phyloP scores from a whole-genome alignment of 768 basidiomycete species.

The Baorangia bicolor region DNA sequence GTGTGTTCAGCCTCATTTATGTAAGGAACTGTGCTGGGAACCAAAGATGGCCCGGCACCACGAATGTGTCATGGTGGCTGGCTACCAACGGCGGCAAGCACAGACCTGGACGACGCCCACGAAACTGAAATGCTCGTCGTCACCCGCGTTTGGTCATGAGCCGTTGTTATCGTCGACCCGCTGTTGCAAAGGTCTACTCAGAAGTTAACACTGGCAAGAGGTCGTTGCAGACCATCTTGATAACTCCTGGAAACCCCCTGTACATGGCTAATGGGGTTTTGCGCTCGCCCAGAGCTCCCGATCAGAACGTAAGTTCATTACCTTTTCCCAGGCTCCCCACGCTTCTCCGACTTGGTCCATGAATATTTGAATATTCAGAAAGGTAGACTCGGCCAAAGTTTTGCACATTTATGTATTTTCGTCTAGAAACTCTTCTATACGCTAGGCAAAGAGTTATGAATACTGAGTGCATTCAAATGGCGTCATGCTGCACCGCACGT shows the following conservation, averaged over 20 bases:
- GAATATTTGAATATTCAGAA: no score
- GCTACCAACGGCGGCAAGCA: not conserved
- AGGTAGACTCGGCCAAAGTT: not conserved
- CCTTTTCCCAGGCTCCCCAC: slow-evolving; percentile 4
- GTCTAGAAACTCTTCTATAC: not conserved
- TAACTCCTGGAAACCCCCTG: not conserved
- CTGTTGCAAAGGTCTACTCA: not conserved
- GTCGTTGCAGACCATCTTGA: not conserved
- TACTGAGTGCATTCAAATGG: not conserved
- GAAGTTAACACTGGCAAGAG: no score
- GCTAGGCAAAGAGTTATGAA: not conserved
- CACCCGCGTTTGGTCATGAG: not conserved
- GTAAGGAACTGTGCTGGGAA: slow-evolving; percentile 1
- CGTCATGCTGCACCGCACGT: not conserved
- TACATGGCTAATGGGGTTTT: not conserved
- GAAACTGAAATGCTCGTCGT: not conserved
- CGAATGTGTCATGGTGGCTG: slow-evolving; percentile 5
- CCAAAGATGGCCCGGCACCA: slow-evolving; percentile 9
- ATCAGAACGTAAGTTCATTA: not conserved
- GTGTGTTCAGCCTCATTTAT: not conserved
- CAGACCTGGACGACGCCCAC: not conserved
- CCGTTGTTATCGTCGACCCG: not conserved
- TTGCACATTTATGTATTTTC: not conserved
- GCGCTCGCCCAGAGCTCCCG: not conserved
- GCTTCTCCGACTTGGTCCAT: no score